Evolutionary conservation across 1,139 yeast genomes (phyloP).

Genomic region (Dujonia santamariae): DNA sequence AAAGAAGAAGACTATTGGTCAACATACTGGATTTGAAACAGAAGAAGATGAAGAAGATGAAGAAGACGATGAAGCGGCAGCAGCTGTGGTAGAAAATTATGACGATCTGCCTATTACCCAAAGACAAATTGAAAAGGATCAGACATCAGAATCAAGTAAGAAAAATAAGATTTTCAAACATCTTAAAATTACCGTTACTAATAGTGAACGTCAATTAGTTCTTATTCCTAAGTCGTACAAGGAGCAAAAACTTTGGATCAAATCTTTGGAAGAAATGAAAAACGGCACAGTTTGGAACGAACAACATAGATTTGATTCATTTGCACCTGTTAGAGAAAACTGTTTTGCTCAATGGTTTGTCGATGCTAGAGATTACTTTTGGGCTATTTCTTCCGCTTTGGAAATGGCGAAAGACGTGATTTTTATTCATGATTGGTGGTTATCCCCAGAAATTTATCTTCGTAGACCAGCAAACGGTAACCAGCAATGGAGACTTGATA

Average conservation of each 20-base stretch:
- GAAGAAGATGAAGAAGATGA: constrained; percentile 21
- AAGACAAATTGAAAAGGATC: constrained; percentile 19
- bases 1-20: constrained; percentile 15
- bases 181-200: constrained; percentile 65
- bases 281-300: constrained; percentile 68
- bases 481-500: constrained; percentile 90
- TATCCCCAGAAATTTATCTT: constrained; percentile 88
- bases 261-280: constrained; percentile 69
- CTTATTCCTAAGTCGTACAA: constrained; percentile 71
- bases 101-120: constrained; percentile 33
- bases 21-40: constrained; percentile 12
- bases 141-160: neutral
- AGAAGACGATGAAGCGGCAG: constrained; percentile 39
- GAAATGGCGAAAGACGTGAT: constrained; percentile 94
- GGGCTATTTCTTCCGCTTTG: constrained; percentile 92
- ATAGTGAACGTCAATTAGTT: constrained; percentile 74
- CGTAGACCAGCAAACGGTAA: constrained; percentile 95
- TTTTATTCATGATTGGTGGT: constrained; percentile 98
- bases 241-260: constrained; percentile 74
- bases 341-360: constrained; percentile 97
- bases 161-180: constrained; percentile 33
- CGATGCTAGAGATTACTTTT: constrained; percentile 93
- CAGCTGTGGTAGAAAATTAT: constrained; percentile 37
- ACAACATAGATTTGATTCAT: constrained; percentile 76
- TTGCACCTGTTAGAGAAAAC: constrained; percentile 85